Conservation (phyloP, 2,329 filamentous ascomycete species). For the Mollisia scopiformis region DNA sequence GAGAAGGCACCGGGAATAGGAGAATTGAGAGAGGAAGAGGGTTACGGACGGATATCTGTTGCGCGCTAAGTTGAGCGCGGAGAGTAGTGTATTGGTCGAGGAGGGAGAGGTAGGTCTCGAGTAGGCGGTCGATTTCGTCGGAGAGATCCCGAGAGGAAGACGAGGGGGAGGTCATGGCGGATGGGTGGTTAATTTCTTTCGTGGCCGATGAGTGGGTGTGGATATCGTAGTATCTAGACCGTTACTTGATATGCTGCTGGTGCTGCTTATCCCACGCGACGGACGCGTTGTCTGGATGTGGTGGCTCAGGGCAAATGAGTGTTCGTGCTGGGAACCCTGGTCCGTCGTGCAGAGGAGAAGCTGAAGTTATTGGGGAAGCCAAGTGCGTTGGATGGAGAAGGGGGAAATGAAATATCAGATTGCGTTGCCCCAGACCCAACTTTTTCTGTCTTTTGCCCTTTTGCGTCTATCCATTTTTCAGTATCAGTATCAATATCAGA, state of each 20-base stretch:
- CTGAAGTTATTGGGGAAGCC: background rate
- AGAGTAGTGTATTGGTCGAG: conserved; percentile 69
- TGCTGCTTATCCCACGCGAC: conserved; percentile 6
- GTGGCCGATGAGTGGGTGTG: background rate
- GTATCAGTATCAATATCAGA: background rate
- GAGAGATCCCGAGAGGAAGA: conserved; percentile 19
- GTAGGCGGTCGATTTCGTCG: conserved; percentile 59
- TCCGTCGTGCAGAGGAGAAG: background rate
- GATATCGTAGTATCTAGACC: background rate
- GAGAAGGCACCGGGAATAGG: background rate
- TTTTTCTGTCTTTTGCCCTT: background rate
- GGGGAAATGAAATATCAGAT: background rate
- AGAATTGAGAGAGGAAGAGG: background rate
- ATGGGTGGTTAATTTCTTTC: background rate
- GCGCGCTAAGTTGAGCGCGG: conserved; percentile 53
- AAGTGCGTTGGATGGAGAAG: background rate
- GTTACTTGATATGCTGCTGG: background rate
- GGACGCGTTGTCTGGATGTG: background rate
- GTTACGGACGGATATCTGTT: conserved; percentile 53
- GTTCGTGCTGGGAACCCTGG: conserved; percentile 2
- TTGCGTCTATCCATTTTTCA: background rate
- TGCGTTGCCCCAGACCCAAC: background rate
- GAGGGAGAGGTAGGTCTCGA: conserved; percentile 66
- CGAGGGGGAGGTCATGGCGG: too few species aligned
- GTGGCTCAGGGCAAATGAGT: background rate